Conservation (phyloP, 345 rosid genomes). For the Zanthoxylum bungeanum region DNA sequence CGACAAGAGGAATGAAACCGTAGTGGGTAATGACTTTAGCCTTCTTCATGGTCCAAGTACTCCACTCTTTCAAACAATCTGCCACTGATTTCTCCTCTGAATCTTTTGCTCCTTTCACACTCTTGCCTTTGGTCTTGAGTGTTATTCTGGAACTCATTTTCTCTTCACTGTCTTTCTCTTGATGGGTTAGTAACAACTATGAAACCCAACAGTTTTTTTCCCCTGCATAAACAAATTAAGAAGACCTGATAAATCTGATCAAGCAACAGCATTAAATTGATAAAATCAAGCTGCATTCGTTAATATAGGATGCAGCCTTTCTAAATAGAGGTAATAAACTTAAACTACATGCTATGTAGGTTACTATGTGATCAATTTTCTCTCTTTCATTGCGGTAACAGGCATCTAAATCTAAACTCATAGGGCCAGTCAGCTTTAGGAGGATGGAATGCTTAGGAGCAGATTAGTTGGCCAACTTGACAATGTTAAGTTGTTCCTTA, state of each 20-base stretch:
- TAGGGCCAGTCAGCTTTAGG: background rate
- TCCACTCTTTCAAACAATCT: slow-evolving; percentile 78
- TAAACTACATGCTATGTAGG: background rate
- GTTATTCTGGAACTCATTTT: slow-evolving; percentile 24
- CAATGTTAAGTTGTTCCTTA: background rate
- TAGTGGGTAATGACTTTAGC: slow-evolving; percentile 88
- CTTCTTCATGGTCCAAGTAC: slow-evolving; percentile 80
- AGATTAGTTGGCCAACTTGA: background rate
- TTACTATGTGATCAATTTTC: background rate
- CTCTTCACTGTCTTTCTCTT: background rate
- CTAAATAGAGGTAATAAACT: background rate
- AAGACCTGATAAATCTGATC: background rate
- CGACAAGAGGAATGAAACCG: slow-evolving; percentile 86
- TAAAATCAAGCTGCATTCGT: background rate
- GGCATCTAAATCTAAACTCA: too few relatives aligned
- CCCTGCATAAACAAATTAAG: background rate
- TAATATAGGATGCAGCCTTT: background rate
- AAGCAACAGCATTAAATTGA: background rate
- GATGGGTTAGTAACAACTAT: background rate
- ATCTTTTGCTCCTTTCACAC: slow-evolving; percentile 52
- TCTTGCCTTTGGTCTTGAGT: slow-evolving; percentile 34
- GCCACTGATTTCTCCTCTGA: slow-evolving; percentile 42
- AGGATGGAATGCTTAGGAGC: background rate
- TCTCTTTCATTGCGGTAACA: background rate
- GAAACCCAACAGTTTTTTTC: background rate